Base-by-base conservation (phyloP, 2,329 filamentous ascomycete species). In the Fusarium sp. region DNA sequence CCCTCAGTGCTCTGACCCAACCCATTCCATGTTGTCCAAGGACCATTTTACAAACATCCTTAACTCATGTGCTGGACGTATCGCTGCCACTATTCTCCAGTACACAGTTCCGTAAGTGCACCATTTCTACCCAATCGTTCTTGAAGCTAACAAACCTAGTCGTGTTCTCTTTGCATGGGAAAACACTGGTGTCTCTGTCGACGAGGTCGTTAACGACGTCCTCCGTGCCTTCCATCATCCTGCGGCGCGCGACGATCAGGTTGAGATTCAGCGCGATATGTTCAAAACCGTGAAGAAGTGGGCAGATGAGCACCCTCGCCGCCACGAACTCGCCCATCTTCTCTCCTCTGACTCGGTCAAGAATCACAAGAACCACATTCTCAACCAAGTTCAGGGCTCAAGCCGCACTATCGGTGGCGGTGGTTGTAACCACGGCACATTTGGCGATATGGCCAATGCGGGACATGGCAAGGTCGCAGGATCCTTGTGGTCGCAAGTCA, bases 141-240 rank as follows among this genome's bases (percentile, higher is more conserved):
- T 35, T 8, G 24, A 17, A 50, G n/a, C 62, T 73, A 33, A 70
- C 50, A 14, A 48, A 5, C 22, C 22, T 65, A 89, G 87, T 3
- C 92, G 95, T 35, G 82, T 98, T 47, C 84, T 99, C 20, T 97
- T 95, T 75, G 95, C 94, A 5, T 98, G 94, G 93, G 92, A 98
- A 68, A 92, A 98, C 76, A 87, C 91, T 4, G 89, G 90, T 43
- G 89, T 97, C 1, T 88, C 93, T 1, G 90, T 96, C 6, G 87
- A 96, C 37, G 92, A 96, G 78, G 91, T 98, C 1, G 84, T 94
- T 65, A 84, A 92, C 66, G 95, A 98, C 71, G 88, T 96, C 40
- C 82, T 94, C 46, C 87, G 88, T 24, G 89, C 93, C 13, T 97
- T 98, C 82, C 96, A 99, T 77, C 96, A 99, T 76, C 96, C 96